These are phyloP conservation scores for Hydrangea macrophylla DNA, from an alignment of 148 eudicot genomes.

Conservation along the genomic window DNA sequence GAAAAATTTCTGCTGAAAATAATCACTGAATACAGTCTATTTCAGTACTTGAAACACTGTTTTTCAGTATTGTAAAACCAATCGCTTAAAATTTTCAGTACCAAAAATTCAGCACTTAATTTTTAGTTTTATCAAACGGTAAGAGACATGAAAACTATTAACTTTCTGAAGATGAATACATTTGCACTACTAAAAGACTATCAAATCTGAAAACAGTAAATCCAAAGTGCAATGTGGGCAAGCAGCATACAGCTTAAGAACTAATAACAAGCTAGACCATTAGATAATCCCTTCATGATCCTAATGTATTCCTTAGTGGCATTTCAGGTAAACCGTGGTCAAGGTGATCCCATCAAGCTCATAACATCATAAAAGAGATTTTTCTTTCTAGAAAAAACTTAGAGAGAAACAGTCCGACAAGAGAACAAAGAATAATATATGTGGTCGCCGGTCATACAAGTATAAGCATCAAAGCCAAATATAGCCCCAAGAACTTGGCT, in stretches of 20 bases:
- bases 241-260: slow-evolving; percentile 3
- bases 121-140: no score
- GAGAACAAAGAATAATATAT: no score
- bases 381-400: no score
- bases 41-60: no score
- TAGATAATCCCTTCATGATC: neutral
- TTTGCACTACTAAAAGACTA: neutral
- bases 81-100: no score
- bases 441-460: neutral
- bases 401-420: neutral
- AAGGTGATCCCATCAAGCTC: neutral
- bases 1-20: no score
- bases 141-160: no score
- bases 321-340: neutral
- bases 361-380: neutral
- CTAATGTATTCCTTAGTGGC: neutral
- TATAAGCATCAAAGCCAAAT: neutral
- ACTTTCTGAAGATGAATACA: no score
- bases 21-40: no score
- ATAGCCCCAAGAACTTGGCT: neutral
- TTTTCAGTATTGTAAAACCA: no score
- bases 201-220: neutral
- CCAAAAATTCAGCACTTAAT: no score
- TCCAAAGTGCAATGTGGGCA: neutral
- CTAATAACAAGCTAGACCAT: neutral